Evolutionary conservation across 2,329 filamentous ascomycete species (phyloP).

Genomic region (Colletotrichum endophyticum): DNA sequence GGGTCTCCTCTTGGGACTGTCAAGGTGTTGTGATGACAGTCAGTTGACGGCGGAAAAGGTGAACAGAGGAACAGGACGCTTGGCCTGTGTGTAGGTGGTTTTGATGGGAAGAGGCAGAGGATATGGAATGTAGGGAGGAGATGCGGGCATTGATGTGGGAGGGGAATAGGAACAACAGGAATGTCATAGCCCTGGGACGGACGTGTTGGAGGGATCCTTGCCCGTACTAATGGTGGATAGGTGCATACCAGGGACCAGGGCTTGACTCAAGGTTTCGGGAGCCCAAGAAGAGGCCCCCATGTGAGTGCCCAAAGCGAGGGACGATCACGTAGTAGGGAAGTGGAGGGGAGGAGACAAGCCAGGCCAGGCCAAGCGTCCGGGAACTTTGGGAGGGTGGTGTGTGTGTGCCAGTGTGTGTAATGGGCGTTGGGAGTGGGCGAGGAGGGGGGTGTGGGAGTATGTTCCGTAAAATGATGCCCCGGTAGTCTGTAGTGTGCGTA

Average conservation of each 20-base stretch:
- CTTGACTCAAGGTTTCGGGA: constrained; percentile 24
- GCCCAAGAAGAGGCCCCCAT: constrained; percentile 15
- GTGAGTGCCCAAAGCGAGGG: constrained; percentile 22
- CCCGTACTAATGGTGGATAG: constrained; percentile 20
- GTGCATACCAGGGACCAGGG: constrained; percentile 23
- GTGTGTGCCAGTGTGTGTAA: not conserved
- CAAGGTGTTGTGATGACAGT: not conserved
- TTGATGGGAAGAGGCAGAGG: constrained; percentile 15
- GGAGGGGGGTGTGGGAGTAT: not conserved
- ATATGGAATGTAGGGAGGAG: constrained; percentile 23
- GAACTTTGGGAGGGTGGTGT: constrained; percentile 7
- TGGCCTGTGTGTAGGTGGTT: constrained; percentile 14
- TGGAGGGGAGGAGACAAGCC: not conserved
- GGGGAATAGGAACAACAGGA: constrained; percentile 18
- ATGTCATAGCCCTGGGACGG: constrained; percentile 22
- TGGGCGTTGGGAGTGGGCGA: not conserved
- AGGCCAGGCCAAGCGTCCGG: constrained; percentile 14
- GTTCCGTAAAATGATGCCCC: not conserved
- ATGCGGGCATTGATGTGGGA: constrained; percentile 19
- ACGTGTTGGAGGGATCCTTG: constrained; percentile 19
- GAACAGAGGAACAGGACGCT: not conserved
- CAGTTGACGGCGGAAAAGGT: not conserved
- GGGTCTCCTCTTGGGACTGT: constrained; percentile 1
- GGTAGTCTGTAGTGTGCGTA: not conserved
- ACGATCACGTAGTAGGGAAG: constrained; percentile 20